Evolutionary conservation across 306 rosid genomes (phyloP), one percentile per base, ranked within the genome.

Genomic region (Dalbergia cochinchinensis): DNA sequence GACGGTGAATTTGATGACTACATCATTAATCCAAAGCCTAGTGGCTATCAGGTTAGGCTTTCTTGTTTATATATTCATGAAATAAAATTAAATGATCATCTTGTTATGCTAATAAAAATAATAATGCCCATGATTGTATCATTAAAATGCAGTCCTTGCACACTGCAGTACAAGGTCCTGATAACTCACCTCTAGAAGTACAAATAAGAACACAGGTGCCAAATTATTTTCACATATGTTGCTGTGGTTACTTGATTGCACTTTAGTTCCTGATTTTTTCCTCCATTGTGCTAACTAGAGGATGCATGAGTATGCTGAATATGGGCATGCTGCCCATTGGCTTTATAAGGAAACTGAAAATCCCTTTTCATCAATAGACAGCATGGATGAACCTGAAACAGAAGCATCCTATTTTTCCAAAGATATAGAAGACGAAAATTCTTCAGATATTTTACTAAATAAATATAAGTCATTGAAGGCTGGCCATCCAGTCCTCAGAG

Each of bases 261-360:
- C 71, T 69, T 20, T 58, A 69, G 78, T 70, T 64, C 57, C 65
- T 84, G 22, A 74, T 71, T 71, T 76, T 66, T 54, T 58, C 48
- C 51, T 51, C 76, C 73, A 66, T 83, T 63, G 41, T 76, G 41
- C 67, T 59, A 74, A 8, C 74, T 73, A 94, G 99, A 94, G 95
- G 89, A 92, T 94, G 99, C 99, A 94, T 35, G 95, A 94, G 75
- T 82, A 87, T 86, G 99, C 99, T 75, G 99, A 94, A 81, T 92
- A 94, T 84, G 99, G 99, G 84, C 94, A 90, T 77, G 99, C 99
- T 35, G 97, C 99, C 42, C 99, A 94, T 87, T 94, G 99, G 99
- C 97, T 94, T 80, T 94, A 94, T 83, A 94, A 94, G 84, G 97
- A 94, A 85, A 84, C 93, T 16, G 97, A 90, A 78, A 85, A 84